Base-by-base conservation (phyloP, 495 filamentous ascomycete species). In the Glonium stellatum region DNA sequence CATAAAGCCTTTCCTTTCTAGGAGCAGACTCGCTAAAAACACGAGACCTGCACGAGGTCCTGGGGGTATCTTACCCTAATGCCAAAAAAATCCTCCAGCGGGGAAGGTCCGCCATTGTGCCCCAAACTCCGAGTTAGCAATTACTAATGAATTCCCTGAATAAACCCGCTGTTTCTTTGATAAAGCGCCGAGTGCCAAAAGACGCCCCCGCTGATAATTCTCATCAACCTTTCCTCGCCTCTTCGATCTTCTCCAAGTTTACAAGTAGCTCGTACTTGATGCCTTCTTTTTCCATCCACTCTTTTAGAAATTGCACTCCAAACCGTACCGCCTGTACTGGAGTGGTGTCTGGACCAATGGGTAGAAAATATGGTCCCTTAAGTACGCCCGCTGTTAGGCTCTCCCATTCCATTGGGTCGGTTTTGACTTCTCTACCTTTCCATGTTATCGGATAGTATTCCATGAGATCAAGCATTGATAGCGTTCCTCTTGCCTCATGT, bases 241-340 rank as follows among this genome's bases (percentile, higher is more conserved):
- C 58, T 27, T 61, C 63, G 8, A 46, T 25, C 42, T 56, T 62
- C 31, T 63, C 60, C 31, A 63, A 55, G 31, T 63, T 63, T 41
- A 67, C 47, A 11, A 50, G 55, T 8, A 63, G 27, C 15, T 39
- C 25, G 35, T 67, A 59, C 1, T 64, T 31, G 5, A 64, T 35
- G 12, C 52, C 23, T 50, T 67, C 57, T 10, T 60, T 61, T 19
- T 58, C 55, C 46, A 49, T 47, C 53, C 48, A 61, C 51, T 67
- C 65, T 4, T 36, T 25, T 27, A 67, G 57, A 21, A 64, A 54
- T 42, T 46, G 48, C 18, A 64, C 27, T 9, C 61, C 65, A 54
- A 67, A 67, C 12, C 65, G 53, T 5, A 67, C 65, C 12, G 58
- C 58, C 47, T 67, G 65, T 42, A 67, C 57, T 3, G 65, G 65